Evolutionary conservation across 2,329 filamentous ascomycete species (phyloP), one percentile per base, ranked within the genome.

Genomic region (Fusarium sororula): DNA sequence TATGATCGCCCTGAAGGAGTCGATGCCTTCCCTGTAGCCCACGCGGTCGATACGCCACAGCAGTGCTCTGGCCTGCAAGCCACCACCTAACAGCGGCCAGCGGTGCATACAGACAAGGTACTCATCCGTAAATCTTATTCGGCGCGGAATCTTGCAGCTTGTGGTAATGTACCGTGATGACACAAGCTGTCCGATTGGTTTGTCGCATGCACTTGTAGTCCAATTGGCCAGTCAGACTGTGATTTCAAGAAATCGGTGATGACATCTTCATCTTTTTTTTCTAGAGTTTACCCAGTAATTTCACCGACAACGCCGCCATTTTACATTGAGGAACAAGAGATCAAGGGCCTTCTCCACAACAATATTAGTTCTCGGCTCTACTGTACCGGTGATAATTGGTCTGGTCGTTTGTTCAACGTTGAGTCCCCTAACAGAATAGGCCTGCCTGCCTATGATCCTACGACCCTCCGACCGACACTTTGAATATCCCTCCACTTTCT

Each of bases 401-500:
- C n/a, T 5, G 7, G 48, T 20, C 17, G n/a, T 26, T 37, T 53
- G 17, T 37, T 37, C 18, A 37, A 26, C 24, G 51, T 9, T 41
- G 15, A 55, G 24, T 55, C 51, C 51, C 51, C 35, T 28, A 39
- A 41, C 5, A 55, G 35, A 55, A 41, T 30, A 55, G 51, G 26
- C 26, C 26, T 28, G 35, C 35, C 35, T 51, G 17, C 63, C 24
- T 20, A 42, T 65, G 44, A 48, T 48, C 51, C 66, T 63, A 53
- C 55, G 32, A 65, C 45, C 54, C 57, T 68, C 66, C 67, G 67
- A 73, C 69, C 73, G 61, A 68, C 73, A 63, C n/a, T 74, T 74
- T 69, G 63, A 59, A 61, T 63, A 59, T 74, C 63, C 64, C 71
- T 74, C 72, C 72, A 75, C 72, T 73, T 74, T 61, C 38, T 75